Evolutionary conservation across 805 yeast genomes (phyloP), one percentile per base, ranked within the genome.

Genomic region (Yarrowia deformans): DNA sequence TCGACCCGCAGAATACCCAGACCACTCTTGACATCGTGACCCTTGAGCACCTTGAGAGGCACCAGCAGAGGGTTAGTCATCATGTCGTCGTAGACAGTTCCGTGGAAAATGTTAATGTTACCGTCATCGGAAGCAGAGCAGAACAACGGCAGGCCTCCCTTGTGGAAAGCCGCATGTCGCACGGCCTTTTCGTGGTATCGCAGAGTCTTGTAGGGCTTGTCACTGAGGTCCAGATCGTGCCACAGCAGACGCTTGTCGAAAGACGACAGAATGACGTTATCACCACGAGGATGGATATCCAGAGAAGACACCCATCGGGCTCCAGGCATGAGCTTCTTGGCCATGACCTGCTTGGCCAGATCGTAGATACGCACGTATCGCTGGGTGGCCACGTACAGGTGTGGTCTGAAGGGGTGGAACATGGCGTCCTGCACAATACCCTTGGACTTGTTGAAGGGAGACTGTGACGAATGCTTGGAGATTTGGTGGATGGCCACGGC

Each of bases 121-220:
- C 98, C 98, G 80, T 95, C 99, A 78, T 95, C 99, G 23, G 97
- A 88, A 5, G 97, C 97, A 14, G 97, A 90, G 72, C 97, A 92
- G 81, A 96, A 94, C 71, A 95, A 82, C 60, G 99, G 99, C 72
- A 93, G 82, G 54, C 85, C 87, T 42, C 89, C 87, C 76, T 89
- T 90, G 81, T 95, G 99, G 87, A 90, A 95, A 55, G 87, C 83
- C 61, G 92, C 93, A 56, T 89, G 84, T 77, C 99, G 87, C 42
- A 95, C 97, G 3, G 99, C 99, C 79, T 89, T 90, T 69, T 90
- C 93, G 78, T 95, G 99, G 80, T 93, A 95, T 78, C 99, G 85
- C 75, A 95, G 83, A 0, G 97, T 94, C 83, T 96, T 95, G 83
- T 93, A 95, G 39, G 99, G 99, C 61, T 97, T 91, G 69, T 85